Evolutionary conservation across 176 grass and related monocot genomes (phyloP), one percentile per base, ranked within the genome.

Genomic region (Aegilops tauschii): DNA sequence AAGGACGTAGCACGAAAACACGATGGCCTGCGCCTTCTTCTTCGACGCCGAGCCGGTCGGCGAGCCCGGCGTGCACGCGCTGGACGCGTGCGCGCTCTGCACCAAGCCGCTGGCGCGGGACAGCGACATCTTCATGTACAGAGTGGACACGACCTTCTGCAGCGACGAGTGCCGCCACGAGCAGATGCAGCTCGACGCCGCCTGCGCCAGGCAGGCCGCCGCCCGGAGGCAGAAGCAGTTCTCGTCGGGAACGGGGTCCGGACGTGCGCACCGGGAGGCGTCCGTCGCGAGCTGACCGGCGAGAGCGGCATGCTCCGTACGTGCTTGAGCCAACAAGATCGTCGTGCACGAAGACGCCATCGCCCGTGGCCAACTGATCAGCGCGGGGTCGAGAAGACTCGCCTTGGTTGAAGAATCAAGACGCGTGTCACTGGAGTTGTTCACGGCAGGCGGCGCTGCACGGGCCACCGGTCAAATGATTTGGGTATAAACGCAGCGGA

Each of bases 51-150:
- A 89, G 49, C 81, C 18, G 9, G 0, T 63, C 6, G 42, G 68
- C 17, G 80, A 67, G 76, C 52, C 14, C 63, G 6, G 30, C 11
- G 2, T 32, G 56, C 59, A 73, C 29, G 72, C 85, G 17, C 73
- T 90, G 3, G 88, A 95, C 63, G 91, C 93, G 3, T 95, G 88
- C 45, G 86, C 90, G 86, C 90, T 95, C 18, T 95, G 90, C 85
- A 14, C 35, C 65, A 95, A 79, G 71, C 20, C 37, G 11, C 75
- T 95, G 5, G 28, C 44, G 0, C 68, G 87, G 4, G 69, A 95
- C 86, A 77, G 77, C 84, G 86, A 91, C 80, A 89, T 95, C 71
- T 95, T 91, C 88, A 95, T 94, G 92, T 94, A 94, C 94, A 88
- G 59, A 37, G 94, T 92, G 1, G 94, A 94, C 74, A 94, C 90